Base-by-base conservation (phyloP, 2,329 filamentous ascomycete genomes). In the Aspergillus sp. region DNA sequence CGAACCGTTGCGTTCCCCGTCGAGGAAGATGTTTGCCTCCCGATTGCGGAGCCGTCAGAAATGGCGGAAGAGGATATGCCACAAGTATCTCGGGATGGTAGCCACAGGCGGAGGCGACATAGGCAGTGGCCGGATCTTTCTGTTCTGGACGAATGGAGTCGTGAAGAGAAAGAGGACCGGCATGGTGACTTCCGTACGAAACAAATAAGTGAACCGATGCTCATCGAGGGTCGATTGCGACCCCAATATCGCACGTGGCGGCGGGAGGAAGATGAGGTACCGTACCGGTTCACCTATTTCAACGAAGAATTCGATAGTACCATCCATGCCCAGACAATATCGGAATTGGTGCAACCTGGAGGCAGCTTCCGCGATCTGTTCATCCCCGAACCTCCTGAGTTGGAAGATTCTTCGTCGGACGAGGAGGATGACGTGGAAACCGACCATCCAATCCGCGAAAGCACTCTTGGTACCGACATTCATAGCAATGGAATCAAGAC, bases 241-340 rank as follows among this genome's bases (percentile, higher is more conserved):
- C 90, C 90, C 9, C 82, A 88, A 33, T 83, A 86, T 50, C 80
- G 79, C 54, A 79, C 80, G 10, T 98, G 91, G 91, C 91, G 89
- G 63, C 81, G 86, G 33, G 83, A 88, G 42, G 88, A 93, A 51
- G 90, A 95, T 48, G 91, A 96, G 52, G 82, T 85, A 0, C 93
- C 93, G 0, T 97, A 94, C 64, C 81, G 93, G 27, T 98, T 96
- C 65, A 97, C 93, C 0, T 98, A 98, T 66, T 98, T 98, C 76
- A 97, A 97, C 65, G 93, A 97, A 62, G 89, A 95, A 50, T 89
- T 97, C 44, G 86, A 89, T 58, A 94, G 88, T 65, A 98, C 93
- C 0, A 94, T 98, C 49, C 93, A 98, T 66, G 93, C 90, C 47
- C 88, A 95, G 66, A 93, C 86, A 0, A 95, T 98, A 45, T 95